Evolutionary conservation across 805 yeast genomes (phyloP), one percentile per base, ranked within the genome.

Genomic region (Wickerhamomyces ciferrii): DNA sequence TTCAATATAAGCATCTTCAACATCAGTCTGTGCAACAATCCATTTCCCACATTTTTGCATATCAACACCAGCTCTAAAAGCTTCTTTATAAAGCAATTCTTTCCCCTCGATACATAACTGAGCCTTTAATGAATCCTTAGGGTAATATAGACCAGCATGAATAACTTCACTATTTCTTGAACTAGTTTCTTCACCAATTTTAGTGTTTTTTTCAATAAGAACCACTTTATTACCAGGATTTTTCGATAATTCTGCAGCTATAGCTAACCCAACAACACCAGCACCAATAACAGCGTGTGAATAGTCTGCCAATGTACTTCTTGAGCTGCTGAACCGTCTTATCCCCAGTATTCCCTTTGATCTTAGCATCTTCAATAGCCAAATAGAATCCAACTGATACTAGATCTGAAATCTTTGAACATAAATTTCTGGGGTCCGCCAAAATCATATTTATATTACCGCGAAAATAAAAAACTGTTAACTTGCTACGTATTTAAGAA

Each of bases 121-220:
- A 0, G 87, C 79, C 58, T 87, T 84, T 45, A 91, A 68, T 2
- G 85, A 74, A 48, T 78, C 76, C 10, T 69, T 66, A 0, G 96
- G 95, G 57, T 87, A 85, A 61, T 91, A 91, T 7, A 90, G 57
- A 0, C 96, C 97, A 0, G 96, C 96, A 65, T 90, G 97, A 21
- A 90, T 84, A 23, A 91, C 97, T 59, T 91, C 97, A 2, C 96
- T 86, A 68, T 90, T 90, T 44, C 97, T 70, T n/a, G 92, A 76
- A 6, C 95, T 84, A 0, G 96, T 88, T 56, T 90, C 97, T 53
- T 77, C 75, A 1, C 96, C 97, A 42, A 80, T 61, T 32, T 70
- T 70, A 1, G 66, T 62, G 60, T 89, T 79, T 56, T 84, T 80
- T 55, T 90, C 97, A 2, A 90, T 61, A 10, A 91, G 60, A 1